Base-by-base conservation (phyloP, 257 asterid species). In the Osmanthus fragrans region DNA sequence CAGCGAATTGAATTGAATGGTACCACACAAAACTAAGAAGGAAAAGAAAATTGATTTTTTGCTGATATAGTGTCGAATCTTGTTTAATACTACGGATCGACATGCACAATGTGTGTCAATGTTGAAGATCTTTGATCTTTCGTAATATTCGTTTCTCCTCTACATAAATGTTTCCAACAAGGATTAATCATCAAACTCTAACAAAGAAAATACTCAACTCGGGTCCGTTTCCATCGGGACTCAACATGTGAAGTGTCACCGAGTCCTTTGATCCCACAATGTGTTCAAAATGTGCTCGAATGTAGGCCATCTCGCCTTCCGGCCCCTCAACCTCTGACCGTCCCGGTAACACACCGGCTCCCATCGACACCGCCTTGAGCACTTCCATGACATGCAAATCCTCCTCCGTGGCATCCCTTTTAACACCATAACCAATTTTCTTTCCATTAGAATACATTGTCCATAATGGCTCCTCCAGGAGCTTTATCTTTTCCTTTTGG, bases 201-300 rank as follows among this genome's bases (percentile, higher is more conserved):
- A 93, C 96, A 75, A 95, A 93, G 88, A 93, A 95, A 82, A 95
- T 86, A 84, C 99, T 95, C 85, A 95, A 84, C 82, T 95, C 98
- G 3, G 99, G 99, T 5, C 94, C 96, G 16, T 88, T 89, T 7
- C 92, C 96, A 39, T 93, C 97, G 2, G 98, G 99, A 80, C 98
- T 90, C 87, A 92, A 73, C 99, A 95, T 92, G 70, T 95, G 89
- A 7, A 92, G 71, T 15, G 99, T 93, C 86, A 91, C 96, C 1
- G 98, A 90, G 65, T 95, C 99, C 85, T 76, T 89, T 0, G 97
- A 91, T 18, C 96, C 97, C 16, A 92, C 90, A 18, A 93, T 89
- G 18, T 90, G 81, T 69, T 93, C 99, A 5, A 95, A 95, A 79
- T 87, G 87, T 0, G 98, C 97, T 34, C 98, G 71, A 73, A 95